Evolutionary conservation across 495 filamentous ascomycete genomes (phyloP).

Genomic region (Terfezia claveryi): DNA sequence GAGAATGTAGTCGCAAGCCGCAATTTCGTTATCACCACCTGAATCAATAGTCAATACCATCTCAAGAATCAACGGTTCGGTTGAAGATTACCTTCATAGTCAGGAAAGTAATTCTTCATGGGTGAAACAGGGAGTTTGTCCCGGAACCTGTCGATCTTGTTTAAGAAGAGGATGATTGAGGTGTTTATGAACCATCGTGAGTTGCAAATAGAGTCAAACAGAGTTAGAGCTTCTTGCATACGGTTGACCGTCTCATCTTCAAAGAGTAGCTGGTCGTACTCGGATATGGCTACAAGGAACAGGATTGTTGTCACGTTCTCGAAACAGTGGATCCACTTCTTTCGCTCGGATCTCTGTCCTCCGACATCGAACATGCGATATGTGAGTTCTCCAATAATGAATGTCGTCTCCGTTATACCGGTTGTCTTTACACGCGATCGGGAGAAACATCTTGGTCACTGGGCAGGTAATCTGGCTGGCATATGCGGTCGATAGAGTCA

Average conservation of each 20-base stretch:
- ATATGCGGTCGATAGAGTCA: constrained; percentile 81
- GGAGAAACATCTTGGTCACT: constrained; percentile 90
- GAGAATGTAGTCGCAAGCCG: constrained; percentile 90
- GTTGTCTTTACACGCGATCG: constrained; percentile 97
- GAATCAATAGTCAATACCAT: constrained; percentile 10
- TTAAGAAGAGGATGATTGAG: constrained; percentile 96
- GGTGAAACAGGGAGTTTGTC: constrained; percentile 98
- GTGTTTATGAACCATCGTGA: constrained; percentile 99
- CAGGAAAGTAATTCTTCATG: constrained; percentile 99
- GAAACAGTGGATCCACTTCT: constrained; percentile 99
- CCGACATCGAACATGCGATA: constrained; percentile 99
- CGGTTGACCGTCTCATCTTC: constrained; percentile 91
- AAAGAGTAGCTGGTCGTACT: constrained; percentile 95
- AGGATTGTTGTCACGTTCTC: constrained; percentile 98
- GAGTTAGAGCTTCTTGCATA: constrained; percentile 95
- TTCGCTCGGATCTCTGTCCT: constrained; percentile 93
- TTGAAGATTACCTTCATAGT: constrained; percentile 48
- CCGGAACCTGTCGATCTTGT: constrained; percentile 99
- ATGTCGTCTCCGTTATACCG: constrained; percentile 96
- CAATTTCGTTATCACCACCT: constrained; percentile 72
- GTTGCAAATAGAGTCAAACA: constrained; percentile 99
- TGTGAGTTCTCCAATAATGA: constrained; percentile 90
- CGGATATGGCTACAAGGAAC: constrained; percentile 95
- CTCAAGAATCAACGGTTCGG: neutral
- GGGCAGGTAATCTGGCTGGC: constrained; percentile 78